These are phyloP conservation scores for Suillus paluster DNA, from an alignment of 768 basidiomycete species.

Conservation along the genomic window DNA sequence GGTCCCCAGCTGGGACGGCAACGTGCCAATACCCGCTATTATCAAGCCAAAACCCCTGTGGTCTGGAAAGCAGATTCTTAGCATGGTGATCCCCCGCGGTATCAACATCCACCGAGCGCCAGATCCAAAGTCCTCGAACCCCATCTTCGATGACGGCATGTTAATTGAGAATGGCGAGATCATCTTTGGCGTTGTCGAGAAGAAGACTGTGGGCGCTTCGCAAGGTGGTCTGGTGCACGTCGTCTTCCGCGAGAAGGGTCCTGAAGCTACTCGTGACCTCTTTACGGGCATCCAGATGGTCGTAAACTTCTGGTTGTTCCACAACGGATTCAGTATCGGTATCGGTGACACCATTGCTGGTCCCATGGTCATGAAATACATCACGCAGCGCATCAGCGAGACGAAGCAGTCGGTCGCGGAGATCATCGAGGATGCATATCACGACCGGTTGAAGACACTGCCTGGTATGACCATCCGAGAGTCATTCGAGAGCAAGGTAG, in stretches of 20 bases:
- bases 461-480: conserved; percentile 99
- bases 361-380: conserved; percentile 81
- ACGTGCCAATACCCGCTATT: conserved; percentile 90
- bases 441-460: conserved; percentile 84
- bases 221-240: conserved; percentile 95
- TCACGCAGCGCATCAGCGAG: conserved; percentile 80
- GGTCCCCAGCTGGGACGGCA: conserved; percentile 98
- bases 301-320: conserved; percentile 98
- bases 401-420: conserved; percentile 80
- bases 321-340: conserved; percentile 98
- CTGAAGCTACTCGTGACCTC: conserved; percentile 84
- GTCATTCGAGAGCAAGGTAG: conserved; percentile 93
- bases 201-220: conserved; percentile 97
- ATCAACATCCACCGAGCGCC: conserved; percentile 90
- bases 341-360: conserved; percentile 99
- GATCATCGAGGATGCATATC: conserved; percentile 82
- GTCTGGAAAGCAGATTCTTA: conserved; percentile 97
- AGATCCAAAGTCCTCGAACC: conserved; percentile 78
- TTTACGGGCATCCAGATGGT: conserved; percentile 95
- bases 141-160: conserved; percentile 92
- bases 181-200: conserved; percentile 93
- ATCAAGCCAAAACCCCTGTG: conserved; percentile 96
- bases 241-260: conserved; percentile 97
- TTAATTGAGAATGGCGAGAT: conserved; percentile 97
- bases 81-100: conserved; percentile 90